phyloP scores from a whole-genome alignment of 164 flowering plant species.

The Brasenia schreberi region DNA sequence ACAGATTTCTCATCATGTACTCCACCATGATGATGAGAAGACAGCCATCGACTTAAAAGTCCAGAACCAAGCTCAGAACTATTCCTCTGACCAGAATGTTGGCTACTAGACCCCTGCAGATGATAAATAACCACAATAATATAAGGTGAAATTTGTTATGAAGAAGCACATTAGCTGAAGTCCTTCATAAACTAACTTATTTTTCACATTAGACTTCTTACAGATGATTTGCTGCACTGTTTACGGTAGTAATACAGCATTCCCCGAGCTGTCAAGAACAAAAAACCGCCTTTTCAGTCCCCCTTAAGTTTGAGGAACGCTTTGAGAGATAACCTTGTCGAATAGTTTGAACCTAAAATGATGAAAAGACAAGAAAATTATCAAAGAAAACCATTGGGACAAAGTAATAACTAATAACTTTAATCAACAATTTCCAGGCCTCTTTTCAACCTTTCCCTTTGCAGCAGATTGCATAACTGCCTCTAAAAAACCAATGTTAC shows the following conservation, averaged over 20 bases:
- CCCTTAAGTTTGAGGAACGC: slow-evolving; percentile 90
- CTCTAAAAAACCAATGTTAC: slow-evolving; percentile 7
- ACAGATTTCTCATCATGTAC: slow-evolving; percentile 93
- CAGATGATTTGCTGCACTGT: slow-evolving; percentile 40
- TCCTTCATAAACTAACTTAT: too few species aligned
- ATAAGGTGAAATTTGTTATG: too few species aligned
- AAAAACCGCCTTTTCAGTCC: slow-evolving; percentile 98
- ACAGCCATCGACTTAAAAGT: slow-evolving; percentile 85
- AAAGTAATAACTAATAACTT: too few species aligned
- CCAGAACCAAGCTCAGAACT: slow-evolving; percentile 76
- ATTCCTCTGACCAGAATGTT: slow-evolving; percentile 40
- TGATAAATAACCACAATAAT: too few species aligned
- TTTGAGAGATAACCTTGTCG: slow-evolving; percentile 93
- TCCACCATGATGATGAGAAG: slow-evolving; percentile 84
- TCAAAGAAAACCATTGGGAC: too few species aligned
- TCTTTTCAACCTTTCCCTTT: slow-evolving; percentile 73
- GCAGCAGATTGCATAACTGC: slow-evolving; percentile 70
- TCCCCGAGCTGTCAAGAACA: slow-evolving; percentile 93
- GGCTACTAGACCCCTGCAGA: slow-evolving; percentile 10
- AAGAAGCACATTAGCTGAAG: too few species aligned
- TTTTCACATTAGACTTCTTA: too few species aligned
- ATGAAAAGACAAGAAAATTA: too few species aligned
- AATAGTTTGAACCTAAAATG: slow-evolving; percentile 98
- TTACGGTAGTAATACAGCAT: slow-evolving; percentile 92
- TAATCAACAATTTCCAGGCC: too few species aligned